Percentiles rank a stretch among this genome's conserved stretches.
Evolutionary conservation across 768 basidiomycete genomes (phyloP).

Genomic region (Xerocomellus amylosporus): DNA sequence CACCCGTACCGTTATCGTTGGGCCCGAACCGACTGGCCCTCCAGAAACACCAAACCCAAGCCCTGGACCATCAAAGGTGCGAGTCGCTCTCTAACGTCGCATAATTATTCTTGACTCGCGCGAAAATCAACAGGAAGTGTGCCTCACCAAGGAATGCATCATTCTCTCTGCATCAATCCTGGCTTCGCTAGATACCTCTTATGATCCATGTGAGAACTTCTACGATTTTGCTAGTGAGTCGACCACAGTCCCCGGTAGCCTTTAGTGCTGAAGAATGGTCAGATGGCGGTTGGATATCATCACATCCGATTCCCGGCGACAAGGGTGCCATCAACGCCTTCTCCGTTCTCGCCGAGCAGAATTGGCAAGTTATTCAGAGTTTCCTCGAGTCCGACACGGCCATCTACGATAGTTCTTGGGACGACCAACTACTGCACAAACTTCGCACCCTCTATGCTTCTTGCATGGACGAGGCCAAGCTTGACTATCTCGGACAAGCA

Average conservation of each 20-base stretch:
- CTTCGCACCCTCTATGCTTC: conserved; percentile 71
- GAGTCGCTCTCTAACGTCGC: background rate
- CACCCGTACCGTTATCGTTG: conserved; percentile 41
- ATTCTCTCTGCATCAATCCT: conserved; percentile 79
- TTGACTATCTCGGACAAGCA: conserved; percentile 68
- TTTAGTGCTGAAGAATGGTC: conserved; percentile 2
- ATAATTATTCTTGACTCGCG: background rate
- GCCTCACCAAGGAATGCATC: conserved; percentile 78
- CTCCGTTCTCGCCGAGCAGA: conserved; percentile 66
- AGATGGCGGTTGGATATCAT: conserved; percentile 88
- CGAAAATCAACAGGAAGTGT: conserved; percentile 48
- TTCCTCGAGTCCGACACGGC: conserved; percentile 55
- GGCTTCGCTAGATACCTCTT: conserved; percentile 69
- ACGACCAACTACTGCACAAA: conserved; percentile 58
- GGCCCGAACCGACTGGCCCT: conserved; percentile 40
- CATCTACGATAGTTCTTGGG: conserved; percentile 41
- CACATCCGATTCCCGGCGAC: conserved; percentile 84
- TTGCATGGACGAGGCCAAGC: conserved; percentile 75
- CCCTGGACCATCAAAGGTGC: conserved; percentile 56
- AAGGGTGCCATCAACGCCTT: conserved; percentile 74
- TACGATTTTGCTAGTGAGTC: conserved; percentile 87
- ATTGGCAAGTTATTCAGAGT: conserved; percentile 71
- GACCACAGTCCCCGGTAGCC: background rate
- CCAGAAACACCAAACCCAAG: conserved; percentile 58
- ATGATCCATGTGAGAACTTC: conserved; percentile 95